Conservation (phyloP, 768 basidiomycete genomes). For the Tulasnella sp. region DNA sequence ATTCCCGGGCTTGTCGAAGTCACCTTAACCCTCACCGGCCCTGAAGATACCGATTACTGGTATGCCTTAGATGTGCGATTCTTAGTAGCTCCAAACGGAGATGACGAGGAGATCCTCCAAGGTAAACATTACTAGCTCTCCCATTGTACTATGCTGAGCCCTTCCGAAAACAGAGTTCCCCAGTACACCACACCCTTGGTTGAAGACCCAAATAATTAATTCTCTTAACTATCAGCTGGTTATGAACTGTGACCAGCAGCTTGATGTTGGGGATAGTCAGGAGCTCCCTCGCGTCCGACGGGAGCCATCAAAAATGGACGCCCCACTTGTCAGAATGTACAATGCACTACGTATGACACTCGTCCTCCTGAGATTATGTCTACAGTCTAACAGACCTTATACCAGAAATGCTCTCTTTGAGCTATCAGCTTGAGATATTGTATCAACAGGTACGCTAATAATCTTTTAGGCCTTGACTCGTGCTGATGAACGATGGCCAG, state of each 20-base stretch:
- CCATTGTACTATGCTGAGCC: neutral
- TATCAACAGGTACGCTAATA: slow-evolving; percentile 58
- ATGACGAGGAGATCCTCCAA: neutral
- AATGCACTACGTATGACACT: slow-evolving; percentile 79
- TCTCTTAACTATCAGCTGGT: slow-evolving; percentile 31
- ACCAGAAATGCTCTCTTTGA: slow-evolving; percentile 83
- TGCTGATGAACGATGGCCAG: slow-evolving; percentile 34
- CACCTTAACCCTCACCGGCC: slow-evolving; percentile 69
- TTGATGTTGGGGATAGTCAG: slow-evolving; percentile 12
- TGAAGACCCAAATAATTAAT: slow-evolving; percentile 31
- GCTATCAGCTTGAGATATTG: slow-evolving; percentile 88
- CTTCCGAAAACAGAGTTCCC: slow-evolving; percentile 28
- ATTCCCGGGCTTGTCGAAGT: slow-evolving; percentile 69
- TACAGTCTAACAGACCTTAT: slow-evolving; percentile 17
- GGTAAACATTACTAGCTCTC: neutral
- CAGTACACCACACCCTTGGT: slow-evolving; percentile 25
- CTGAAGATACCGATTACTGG: slow-evolving; percentile 69
- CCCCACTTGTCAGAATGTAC: slow-evolving; percentile 78
- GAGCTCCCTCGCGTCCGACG: slow-evolving; percentile 44
- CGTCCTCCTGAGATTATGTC: neutral
- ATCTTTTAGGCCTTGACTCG: neutral
- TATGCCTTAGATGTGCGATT: slow-evolving; percentile 44
- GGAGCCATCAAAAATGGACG: slow-evolving; percentile 45
- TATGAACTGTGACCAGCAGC: slow-evolving; percentile 22
- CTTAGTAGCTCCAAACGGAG: slow-evolving; percentile 48